Evolutionary conservation across 805 yeast species (phyloP), one percentile per base, ranked within the genome.

Genomic region (Candida takata): DNA sequence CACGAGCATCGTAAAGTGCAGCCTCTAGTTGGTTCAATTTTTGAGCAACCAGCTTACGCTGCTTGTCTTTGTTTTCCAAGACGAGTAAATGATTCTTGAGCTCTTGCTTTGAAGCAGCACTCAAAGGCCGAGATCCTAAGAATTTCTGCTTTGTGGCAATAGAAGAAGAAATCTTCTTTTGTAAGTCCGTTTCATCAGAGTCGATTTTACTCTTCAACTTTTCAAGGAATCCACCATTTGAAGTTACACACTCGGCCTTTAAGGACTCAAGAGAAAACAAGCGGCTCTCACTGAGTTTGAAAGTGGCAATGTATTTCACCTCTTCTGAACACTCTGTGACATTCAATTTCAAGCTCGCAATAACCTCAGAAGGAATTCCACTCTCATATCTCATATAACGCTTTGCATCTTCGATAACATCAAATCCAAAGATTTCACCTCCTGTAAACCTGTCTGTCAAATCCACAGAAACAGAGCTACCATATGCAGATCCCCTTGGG

Each of bases 21-120:
- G 77, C 69, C 59, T 90, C 97, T 15, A 90, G 68, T 24, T 67
- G 60, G 56, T 88, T 90, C 45, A 74, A 70, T 21, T 72, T 60
- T 37, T 74, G 75, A 30, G 83, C 83, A 27, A 73, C 60, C 35
- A 64, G 59, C 20, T 62, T 58, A 36, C 84, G 67, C 35, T 67
- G 74, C 11, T 61, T 57, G 47, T 86, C 95, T 38, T 65, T 65
- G 16, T 55, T 52, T 38, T 74, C 77, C 54, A 81, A 65, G 13
- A 61, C 61, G 26, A 60, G 58, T 47, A 90, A 64, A 39, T 75
- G 77, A 5, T 59, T 48, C 20, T 60, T 56, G 8, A 79, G 60
- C 18, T 57, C 56, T 41, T 61, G 61, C 44, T 74, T 77, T 12
- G 73, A 58, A 4, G 69, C 55, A 3, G 67, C 36, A 36, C 74